Evolutionary conservation across 768 basidiomycete genomes (phyloP), one percentile per base, ranked within the genome.

Genomic region (Naematelia aurantialba): DNA sequence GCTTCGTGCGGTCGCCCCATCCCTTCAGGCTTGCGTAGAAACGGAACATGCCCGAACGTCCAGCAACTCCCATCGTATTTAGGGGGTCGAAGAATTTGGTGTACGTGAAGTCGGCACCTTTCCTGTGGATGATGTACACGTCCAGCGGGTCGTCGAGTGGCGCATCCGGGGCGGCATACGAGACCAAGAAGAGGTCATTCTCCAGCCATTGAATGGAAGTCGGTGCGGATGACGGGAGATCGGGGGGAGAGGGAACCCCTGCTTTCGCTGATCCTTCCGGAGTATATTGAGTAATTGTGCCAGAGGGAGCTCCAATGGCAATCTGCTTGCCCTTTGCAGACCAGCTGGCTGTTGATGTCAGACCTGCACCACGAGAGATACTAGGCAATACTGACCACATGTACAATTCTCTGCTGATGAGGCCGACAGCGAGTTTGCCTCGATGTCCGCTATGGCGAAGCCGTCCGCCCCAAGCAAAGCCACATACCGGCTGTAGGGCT

Each of bases 321-420:
- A 80, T 60, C 55, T 80, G 79, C 61, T 79, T 80, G 50, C 80
- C 80, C 55, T 79, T 78, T 17, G 76, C 77, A 1, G 78, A 79
- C 80, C 80, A 81, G 63, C 76, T 73, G 14, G 72, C 78, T 61
- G 59, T 8, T 5, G 19, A 2, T 24, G 63, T 62, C 45, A 61
- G 50, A 30, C 14, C 22, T 25, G n/a, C 22, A 10, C 14, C 13
- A 25, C 19, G 1, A 27, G 5, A 13, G 39, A 25, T 19, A 5
- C 3, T 27, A 3, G 21, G 4, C 17, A 45, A 24, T 5, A 56
- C 67, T 57, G 29, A 69, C 72, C 69, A 47, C 66, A 63, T 3
- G 75, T 72, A 56, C 70, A 72, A 1, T 63, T 55, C 11, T 66
- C 73, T 3, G 58, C 5, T n/a, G 68, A n/a, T 4, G 65, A 65